Evolutionary conservation across 441 rosid genomes (phyloP), one percentile per base, ranked within the genome.

Genomic region (Arabidopsis lyrata): DNA sequence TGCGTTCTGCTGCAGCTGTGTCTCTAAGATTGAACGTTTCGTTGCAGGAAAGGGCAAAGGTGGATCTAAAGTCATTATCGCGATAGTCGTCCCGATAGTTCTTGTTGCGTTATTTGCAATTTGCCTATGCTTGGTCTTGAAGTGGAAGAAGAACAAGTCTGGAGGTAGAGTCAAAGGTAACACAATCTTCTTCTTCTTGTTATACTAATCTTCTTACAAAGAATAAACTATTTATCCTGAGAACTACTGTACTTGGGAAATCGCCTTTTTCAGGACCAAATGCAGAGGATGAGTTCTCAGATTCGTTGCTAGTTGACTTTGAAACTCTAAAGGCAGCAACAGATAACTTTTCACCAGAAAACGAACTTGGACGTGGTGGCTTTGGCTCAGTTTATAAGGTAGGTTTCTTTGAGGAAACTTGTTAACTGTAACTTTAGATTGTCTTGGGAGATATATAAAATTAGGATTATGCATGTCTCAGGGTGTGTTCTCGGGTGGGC

Each of bases 401-500:
- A 48, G 11, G 39, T 35, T 35, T 35, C 10, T 35, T 1, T 35
- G 5, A 34, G 36, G 1, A 38, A 38, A 38, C 41, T 38, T 36
- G 1, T 36, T 8, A 8, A 36, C 39, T 2, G 39, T 36, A 38
- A 38, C 41, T 38, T 38, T 38, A 5, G 41, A 9, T 38, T 38
- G 13, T 10, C 31, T 29, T 29, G 4, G 4, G 31, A 29, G 31
- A 29, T 29, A 4, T 29, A 4, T 3, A 4, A 4, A 29, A 29
- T 29, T 29, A 29, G 31, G 31, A 29, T 29, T 41, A 32, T 50
- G 27, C 35, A 32, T 0, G 98, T 34, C 42, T 68, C 70, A 92
- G 99, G 99, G 97, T 57, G 85, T 78, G 75, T 85, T 88, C 71
- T 83, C 88, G 0, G 81, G 83, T n/a, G 99, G 92, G 29, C 87